phyloP scores from a whole-genome alignment of 225 moss, liverwort and hornwort species.

The Thuidium tamariscinum region DNA sequence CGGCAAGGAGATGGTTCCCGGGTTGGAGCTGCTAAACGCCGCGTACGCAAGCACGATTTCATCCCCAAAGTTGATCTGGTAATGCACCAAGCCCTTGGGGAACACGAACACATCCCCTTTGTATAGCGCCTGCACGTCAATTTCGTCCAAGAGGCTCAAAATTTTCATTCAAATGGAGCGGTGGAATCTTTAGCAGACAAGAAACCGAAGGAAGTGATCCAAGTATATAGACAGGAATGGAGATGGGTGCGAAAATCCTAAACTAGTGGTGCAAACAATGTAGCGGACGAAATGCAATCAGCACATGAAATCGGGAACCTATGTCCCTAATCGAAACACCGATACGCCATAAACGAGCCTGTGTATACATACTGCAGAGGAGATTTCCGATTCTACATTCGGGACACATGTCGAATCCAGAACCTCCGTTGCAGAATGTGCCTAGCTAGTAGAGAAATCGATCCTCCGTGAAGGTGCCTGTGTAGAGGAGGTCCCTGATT shows the following conservation, averaged over 20 bases:
- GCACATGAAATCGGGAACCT: neutral
- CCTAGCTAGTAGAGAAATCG: neutral
- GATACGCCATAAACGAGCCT: neutral
- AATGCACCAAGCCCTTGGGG: conserved; percentile 12
- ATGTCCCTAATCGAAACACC: neutral
- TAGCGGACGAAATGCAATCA: neutral
- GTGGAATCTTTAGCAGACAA: neutral
- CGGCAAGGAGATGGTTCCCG: conserved; percentile 15
- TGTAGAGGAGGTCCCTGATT: neutral
- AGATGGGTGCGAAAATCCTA: neutral
- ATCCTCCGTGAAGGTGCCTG: neutral
- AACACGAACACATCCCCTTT: neutral
- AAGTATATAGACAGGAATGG: neutral
- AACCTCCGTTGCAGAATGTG: neutral
- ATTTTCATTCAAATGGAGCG: neutral
- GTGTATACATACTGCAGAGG: neutral
- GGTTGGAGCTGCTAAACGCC: conserved; percentile 26
- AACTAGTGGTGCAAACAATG: neutral
- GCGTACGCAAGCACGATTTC: neutral
- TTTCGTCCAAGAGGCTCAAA: neutral
- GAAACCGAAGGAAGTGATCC: neutral
- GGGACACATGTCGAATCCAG: neutral
- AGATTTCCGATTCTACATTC: neutral
- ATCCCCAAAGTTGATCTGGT: conserved; percentile 4
- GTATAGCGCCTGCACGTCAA: neutral